These are phyloP conservation scores for Plectosphaerella sp. DNA, from an alignment of 2,329 filamentous ascomycete genomes.

Conservation along the genomic window DNA sequence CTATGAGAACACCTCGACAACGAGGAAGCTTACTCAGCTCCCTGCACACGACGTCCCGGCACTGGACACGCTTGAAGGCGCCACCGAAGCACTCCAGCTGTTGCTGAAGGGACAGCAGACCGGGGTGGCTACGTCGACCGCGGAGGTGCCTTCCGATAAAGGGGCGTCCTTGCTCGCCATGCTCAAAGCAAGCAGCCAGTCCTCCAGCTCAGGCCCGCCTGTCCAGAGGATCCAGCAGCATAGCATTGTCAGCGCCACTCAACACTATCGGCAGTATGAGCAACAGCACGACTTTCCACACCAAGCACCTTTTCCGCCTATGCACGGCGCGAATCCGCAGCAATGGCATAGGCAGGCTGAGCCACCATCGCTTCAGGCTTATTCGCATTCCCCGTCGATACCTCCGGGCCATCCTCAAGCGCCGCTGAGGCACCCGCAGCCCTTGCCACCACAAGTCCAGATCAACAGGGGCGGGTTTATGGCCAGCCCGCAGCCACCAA, in stretches of 20 bases:
- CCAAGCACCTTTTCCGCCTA: too few relatives aligned
- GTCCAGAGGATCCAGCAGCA: too few relatives aligned
- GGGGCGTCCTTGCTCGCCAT: constrained; percentile 50
- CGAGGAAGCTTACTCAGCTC: constrained; percentile 22
- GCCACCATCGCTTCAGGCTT: background rate
- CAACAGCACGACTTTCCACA: too few relatives aligned
- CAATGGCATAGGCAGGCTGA: background rate
- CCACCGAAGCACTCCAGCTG: constrained; percentile 47
- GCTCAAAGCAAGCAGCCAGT: constrained; percentile 32
- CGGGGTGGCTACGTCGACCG: constrained; percentile 10
- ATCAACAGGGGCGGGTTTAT: constrained; percentile 11
- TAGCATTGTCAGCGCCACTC: too few relatives aligned
- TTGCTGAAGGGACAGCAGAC: constrained; percentile 52
- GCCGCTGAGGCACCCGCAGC: constrained; percentile 35
- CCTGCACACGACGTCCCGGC: constrained; percentile 26
- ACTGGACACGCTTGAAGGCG: constrained; percentile 44
- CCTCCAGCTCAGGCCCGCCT: too few relatives aligned
- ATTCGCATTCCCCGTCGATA: background rate
- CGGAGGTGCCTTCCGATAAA: constrained; percentile 30
- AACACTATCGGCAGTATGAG: too few relatives aligned
- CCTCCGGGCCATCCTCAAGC: constrained; percentile 6
- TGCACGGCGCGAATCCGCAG: too few relatives aligned
- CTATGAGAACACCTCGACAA: background rate
- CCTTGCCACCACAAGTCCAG: constrained; percentile 52
- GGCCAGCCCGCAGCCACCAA: background rate